These are phyloP conservation scores for Didymella segeticola DNA, from an alignment of 2,329 filamentous ascomycete genomes.

Conservation along the genomic window DNA sequence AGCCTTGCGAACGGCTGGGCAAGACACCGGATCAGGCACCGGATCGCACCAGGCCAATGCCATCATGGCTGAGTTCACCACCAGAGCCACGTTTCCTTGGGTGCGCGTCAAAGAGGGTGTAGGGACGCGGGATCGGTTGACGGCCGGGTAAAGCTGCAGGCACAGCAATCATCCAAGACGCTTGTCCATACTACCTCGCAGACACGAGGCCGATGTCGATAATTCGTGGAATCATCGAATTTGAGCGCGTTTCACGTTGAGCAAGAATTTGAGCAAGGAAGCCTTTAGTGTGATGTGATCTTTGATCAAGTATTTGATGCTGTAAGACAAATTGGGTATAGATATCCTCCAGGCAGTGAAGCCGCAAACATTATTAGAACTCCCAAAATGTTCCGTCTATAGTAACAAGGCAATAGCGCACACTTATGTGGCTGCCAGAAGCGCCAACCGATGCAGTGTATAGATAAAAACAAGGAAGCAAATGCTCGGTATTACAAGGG, in stretches of 20 bases:
- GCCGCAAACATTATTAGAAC: conserved; percentile 29
- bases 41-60: conserved; percentile 16
- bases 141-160: conserved; percentile 14
- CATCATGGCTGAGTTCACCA: conserved; percentile 13
- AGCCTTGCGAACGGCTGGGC: conserved; percentile 17
- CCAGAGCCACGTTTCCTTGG: conserved; percentile 11
- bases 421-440: conserved; percentile 21
- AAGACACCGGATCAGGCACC: conserved; percentile 8
- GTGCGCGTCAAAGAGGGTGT: conserved; percentile 7
- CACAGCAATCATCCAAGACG: conserved; percentile 7
- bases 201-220: conserved; percentile 3
- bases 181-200: neutral
- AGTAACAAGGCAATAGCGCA: conserved; percentile 24
- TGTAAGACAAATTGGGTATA: conserved; percentile 23
- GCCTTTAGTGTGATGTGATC: conserved; percentile 9
- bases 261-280: neutral
- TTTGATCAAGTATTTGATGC: conserved; percentile 17
- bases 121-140: conserved; percentile 12
- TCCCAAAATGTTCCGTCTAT: conserved; percentile 26
- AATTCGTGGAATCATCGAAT: neutral
- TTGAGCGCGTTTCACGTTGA: conserved; percentile 9
- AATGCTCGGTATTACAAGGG: conserved; percentile 48
- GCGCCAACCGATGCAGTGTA: conserved; percentile 45
- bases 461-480: conserved; percentile 34
- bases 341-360: conserved; percentile 31